phyloP scores from a whole-genome alignment of 192 early-diverging fungal species.

The Backusella mclennaniae region DNA sequence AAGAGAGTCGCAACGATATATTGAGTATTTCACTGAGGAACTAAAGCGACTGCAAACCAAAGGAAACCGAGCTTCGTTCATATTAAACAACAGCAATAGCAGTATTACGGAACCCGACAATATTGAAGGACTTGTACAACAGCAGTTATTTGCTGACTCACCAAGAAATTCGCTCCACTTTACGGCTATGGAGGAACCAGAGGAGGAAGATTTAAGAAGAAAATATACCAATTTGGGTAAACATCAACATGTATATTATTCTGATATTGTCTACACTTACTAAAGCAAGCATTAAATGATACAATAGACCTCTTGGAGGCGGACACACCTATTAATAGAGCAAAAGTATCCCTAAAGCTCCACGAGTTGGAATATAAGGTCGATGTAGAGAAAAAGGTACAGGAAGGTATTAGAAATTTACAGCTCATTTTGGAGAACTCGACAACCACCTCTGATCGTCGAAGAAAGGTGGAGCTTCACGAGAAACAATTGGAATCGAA shows the following conservation, averaged over 20 bases:
- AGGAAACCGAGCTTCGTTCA: slow-evolving; percentile 7
- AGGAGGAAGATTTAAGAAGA: background rate
- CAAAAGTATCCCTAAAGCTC: slow-evolving; percentile 76
- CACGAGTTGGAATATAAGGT: slow-evolving; percentile 88
- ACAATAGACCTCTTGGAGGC: slow-evolving; percentile 60
- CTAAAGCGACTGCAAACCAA: slow-evolving; percentile 51
- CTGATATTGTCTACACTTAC: background rate
- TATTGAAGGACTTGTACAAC: background rate
- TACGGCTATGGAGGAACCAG: background rate
- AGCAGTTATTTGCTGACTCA: background rate
- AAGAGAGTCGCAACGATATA: slow-evolving; percentile 61
- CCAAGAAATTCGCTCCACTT: background rate
- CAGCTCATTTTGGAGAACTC: slow-evolving; percentile 11
- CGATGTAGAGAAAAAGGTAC: slow-evolving; percentile 91
- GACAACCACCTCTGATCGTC: slow-evolving; percentile 45
- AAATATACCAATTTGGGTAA: slow-evolving; percentile 20
- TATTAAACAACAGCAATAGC: background rate
- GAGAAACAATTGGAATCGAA: slow-evolving; percentile 59
- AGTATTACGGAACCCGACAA: background rate
- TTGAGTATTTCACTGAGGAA: slow-evolving; percentile 68
- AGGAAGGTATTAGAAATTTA: slow-evolving; percentile 63
- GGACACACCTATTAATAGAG: slow-evolving; percentile 61
- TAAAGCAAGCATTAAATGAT: background rate
- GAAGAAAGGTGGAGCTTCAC: slow-evolving; percentile 44
- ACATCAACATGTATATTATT: background rate